phyloP scores from a whole-genome alignment of 139 green algal genomes.

The Chlamydomonas schloesseri region DNA sequence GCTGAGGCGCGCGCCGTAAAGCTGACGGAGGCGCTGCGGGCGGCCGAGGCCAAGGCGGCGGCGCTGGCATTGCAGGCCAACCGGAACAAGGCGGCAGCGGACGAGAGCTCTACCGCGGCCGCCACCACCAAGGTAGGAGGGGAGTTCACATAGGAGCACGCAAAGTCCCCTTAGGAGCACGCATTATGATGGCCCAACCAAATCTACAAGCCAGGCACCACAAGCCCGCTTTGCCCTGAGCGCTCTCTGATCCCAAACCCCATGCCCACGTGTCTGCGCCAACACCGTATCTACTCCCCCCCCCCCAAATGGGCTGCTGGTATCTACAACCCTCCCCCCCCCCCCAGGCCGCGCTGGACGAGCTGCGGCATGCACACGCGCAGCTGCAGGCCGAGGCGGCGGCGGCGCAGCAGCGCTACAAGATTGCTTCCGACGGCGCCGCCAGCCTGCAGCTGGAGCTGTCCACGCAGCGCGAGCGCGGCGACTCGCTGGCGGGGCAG shows the following conservation, averaged over 20 bases:
- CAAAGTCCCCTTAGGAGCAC: no score
- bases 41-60: conserved; percentile 19
- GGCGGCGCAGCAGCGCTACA: conserved; percentile 31
- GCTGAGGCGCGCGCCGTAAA: conserved; percentile 3
- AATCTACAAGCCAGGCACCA: no score
- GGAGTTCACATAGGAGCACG: background rate
- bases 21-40: conserved; percentile 32
- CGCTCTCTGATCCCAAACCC: no score
- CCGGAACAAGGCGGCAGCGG: conserved; percentile 29
- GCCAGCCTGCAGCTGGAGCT: conserved; percentile 53
- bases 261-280: no score
- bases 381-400: conserved; percentile 25
- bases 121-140: conserved; percentile 36
- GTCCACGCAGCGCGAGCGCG: conserved; percentile 22
- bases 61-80: background rate
- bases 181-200: no score
- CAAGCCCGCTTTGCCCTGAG: no score
- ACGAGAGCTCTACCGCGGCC: conserved; percentile 20
- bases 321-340: no score
- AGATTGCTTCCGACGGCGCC: conserved; percentile 1
- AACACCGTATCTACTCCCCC: no score
- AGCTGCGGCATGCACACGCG: conserved; percentile 26
- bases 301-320: no score
- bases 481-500: conserved; percentile 36
- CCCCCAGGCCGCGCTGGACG: conserved; percentile 18